phyloP scores from a whole-genome alignment of 169 alveolate species.

The Cryptosporidium ryanae region DNA sequence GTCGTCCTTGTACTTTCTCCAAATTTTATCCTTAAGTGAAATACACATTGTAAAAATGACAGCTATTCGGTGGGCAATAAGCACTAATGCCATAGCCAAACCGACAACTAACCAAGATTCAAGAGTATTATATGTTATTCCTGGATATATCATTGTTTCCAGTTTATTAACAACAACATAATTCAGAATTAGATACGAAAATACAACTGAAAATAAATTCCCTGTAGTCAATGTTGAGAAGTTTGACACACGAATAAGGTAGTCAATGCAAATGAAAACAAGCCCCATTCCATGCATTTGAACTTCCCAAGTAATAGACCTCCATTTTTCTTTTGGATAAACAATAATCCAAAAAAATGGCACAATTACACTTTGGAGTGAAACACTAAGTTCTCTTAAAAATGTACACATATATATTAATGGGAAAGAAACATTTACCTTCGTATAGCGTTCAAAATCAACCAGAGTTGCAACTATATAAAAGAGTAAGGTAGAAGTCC shows the following conservation, averaged over 20 bases:
- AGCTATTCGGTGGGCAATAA: slow-evolving; percentile 62
- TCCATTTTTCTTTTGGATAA: slow-evolving; percentile 71
- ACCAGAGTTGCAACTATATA: slow-evolving; percentile 47
- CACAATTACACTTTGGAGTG: slow-evolving; percentile 65
- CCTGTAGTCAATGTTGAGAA: slow-evolving; percentile 42
- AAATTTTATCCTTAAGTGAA: slow-evolving; percentile 28
- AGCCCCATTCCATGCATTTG: slow-evolving; percentile 73
- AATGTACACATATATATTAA: slow-evolving; percentile 56
- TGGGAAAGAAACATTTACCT: slow-evolving; percentile 23
- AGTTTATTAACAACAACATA: slow-evolving; percentile 57
- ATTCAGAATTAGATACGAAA: slow-evolving; percentile 21
- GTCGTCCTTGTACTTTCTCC: slow-evolving; percentile 39
- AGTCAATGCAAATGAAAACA: slow-evolving; percentile 45
- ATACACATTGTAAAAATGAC: slow-evolving; percentile 44
- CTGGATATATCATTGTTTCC: slow-evolving; percentile 64
- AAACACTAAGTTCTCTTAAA: slow-evolving; percentile 56
- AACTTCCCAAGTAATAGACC: slow-evolving; percentile 56
- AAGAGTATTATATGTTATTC: slow-evolving; percentile 57
- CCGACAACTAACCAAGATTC: slow-evolving; percentile 67
- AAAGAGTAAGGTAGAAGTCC: slow-evolving; percentile 46
- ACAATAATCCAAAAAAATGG: slow-evolving; percentile 72
- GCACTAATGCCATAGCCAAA: slow-evolving; percentile 37
- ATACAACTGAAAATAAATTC: slow-evolving; percentile 34
- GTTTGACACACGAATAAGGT: slow-evolving; percentile 45
- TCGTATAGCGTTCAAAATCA: slow-evolving; percentile 31